phyloP scores from a whole-genome alignment of 164 flowering plant genomes.

The Aristolochia fimbriata region DNA sequence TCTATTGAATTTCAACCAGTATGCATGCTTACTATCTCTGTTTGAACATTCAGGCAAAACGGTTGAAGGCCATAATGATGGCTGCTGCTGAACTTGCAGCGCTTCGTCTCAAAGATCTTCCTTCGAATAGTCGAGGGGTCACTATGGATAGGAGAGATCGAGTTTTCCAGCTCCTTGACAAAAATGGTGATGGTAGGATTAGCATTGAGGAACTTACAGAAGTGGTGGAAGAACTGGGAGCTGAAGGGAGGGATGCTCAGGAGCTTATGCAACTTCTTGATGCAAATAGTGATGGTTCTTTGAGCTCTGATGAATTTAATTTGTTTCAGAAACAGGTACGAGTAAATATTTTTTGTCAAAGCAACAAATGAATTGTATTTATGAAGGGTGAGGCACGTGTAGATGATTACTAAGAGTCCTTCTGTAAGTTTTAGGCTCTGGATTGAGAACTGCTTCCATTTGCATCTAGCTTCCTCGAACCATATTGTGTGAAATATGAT shows the following conservation, averaged over 20 bases:
- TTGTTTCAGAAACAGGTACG: constrained; percentile 73
- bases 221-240: constrained; percentile 96
- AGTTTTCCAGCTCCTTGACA: constrained; percentile 79
- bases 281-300: constrained; percentile 84
- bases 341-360: background rate
- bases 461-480: no score
- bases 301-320: constrained; percentile 91
- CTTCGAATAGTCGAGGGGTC: constrained; percentile 33
- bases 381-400: no score
- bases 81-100: constrained; percentile 92
- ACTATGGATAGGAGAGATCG: constrained; percentile 42
- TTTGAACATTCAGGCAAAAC: constrained; percentile 49
- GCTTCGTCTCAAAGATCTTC: constrained; percentile 64
- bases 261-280: constrained; percentile 95
- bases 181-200: constrained; percentile 94
- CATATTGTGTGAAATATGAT: no score
- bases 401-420: no score
- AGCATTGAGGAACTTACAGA: constrained; percentile 91
- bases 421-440: no score
- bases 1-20: no score
- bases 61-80: constrained; percentile 88
- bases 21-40: no score
- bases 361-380: no score
- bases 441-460: no score
- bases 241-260: constrained; percentile 75